Evolutionary conservation across 2,329 filamentous ascomycete genomes (phyloP).

Genomic region (Ambrosiella xylebori): DNA sequence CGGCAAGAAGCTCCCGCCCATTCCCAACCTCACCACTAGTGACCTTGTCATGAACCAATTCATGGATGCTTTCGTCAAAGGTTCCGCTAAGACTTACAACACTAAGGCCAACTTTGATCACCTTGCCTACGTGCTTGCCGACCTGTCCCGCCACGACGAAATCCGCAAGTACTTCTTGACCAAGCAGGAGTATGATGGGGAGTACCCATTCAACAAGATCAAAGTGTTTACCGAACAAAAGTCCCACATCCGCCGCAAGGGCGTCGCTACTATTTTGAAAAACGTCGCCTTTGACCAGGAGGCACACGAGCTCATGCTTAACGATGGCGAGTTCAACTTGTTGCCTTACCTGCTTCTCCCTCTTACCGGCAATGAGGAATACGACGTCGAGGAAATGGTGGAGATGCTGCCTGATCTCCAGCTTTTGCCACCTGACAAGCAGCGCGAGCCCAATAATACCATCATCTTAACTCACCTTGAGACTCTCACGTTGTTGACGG

Average conservation of each 20-base stretch:
- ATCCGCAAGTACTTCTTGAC: slow-evolving; percentile 59
- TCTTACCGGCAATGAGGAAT: slow-evolving; percentile 76
- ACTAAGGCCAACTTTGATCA: slow-evolving; percentile 79
- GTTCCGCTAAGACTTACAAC: slow-evolving; percentile 67
- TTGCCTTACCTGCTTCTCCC: slow-evolving; percentile 80
- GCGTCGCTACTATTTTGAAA: slow-evolving; percentile 93
- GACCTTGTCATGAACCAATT: slow-evolving; percentile 71
- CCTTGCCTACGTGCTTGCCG: slow-evolving; percentile 82
- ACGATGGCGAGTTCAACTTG: slow-evolving; percentile 57
- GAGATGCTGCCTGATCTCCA: slow-evolving; percentile 83
- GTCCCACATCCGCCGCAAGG: slow-evolving; percentile 67
- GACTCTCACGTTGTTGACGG: slow-evolving; percentile 68
- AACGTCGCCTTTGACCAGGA: slow-evolving; percentile 74
- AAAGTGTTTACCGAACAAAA: slow-evolving; percentile 87
- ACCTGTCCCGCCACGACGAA: slow-evolving; percentile 66
- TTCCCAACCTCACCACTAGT: slow-evolving; percentile 54
- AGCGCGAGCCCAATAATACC: slow-evolving; percentile 56
- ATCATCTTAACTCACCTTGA: slow-evolving; percentile 82
- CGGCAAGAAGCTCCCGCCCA: slow-evolving; percentile 47
- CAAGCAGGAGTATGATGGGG: slow-evolving; percentile 56
- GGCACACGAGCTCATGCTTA: slow-evolving; percentile 53
- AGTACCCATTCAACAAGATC: slow-evolving; percentile 83
- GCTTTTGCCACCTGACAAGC: slow-evolving; percentile 75
- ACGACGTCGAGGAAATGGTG: slow-evolving; percentile 68
- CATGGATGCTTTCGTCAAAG: slow-evolving; percentile 91